A percentile compares a stretch with the other conserved stretches of the same genome.
Evolutionary conservation across 225 moss, liverwort and hornwort genomes (phyloP).

Genomic region (Pleurozium schreberi): DNA sequence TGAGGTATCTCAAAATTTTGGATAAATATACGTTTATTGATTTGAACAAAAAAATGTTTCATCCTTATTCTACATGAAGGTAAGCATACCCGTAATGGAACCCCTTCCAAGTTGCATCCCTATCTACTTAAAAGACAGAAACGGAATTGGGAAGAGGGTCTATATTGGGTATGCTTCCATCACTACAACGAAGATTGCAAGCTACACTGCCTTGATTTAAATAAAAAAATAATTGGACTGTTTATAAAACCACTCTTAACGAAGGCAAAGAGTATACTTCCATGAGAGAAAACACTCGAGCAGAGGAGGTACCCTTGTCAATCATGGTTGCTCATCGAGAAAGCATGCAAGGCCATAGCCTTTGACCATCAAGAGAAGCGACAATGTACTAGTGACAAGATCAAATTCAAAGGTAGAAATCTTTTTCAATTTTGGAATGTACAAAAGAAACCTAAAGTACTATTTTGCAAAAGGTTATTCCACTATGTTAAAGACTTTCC

Average conservation of each 20-base stretch:
- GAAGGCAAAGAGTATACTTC: not conserved
- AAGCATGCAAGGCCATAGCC: not conserved
- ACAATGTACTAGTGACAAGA: not conserved
- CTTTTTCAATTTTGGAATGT: not conserved
- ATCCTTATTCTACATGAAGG: not conserved
- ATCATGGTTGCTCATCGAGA: not conserved
- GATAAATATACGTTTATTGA: not conserved
- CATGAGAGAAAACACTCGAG: not conserved
- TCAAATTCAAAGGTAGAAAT: not conserved
- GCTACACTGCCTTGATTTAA: not conserved
- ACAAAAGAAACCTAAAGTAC: conserved; percentile 5
- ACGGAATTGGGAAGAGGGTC: not conserved
- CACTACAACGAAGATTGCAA: not conserved
- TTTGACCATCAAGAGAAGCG: not conserved
- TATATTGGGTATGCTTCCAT: not conserved
- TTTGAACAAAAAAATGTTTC: not conserved
- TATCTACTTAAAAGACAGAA: not conserved
- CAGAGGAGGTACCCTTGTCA: not conserved
- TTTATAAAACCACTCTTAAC: not conserved
- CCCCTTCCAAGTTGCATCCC: not conserved
- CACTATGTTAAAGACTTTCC: conserved; percentile 68
- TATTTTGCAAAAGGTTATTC: not conserved
- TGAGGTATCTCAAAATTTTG: not conserved
- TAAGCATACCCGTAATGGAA: not conserved
- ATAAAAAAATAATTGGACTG: too few relatives aligned